A percentile compares a stretch with the other conserved stretches of the same genome.
Conservation (phyloP, 305 asterid genomes). For the Fraxinus ornus region DNA sequence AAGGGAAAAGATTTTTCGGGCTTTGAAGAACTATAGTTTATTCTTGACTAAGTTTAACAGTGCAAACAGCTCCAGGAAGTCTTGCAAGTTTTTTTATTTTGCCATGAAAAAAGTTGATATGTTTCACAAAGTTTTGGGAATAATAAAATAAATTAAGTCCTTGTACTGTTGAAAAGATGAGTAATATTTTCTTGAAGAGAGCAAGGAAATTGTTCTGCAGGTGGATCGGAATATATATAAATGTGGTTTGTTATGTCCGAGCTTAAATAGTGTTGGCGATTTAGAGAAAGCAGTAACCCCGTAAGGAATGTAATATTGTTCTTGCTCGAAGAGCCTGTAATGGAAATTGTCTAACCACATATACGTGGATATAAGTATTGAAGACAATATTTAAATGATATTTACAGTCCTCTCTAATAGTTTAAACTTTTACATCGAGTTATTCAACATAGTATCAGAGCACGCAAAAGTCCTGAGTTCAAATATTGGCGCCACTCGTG, state of each 20-base stretch:
- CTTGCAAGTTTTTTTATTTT: background rate
- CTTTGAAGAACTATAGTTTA: constrained; percentile 1
- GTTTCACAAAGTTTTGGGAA: background rate
- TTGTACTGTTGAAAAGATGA: background rate
- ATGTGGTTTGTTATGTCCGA: background rate
- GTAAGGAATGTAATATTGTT: background rate
- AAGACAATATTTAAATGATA: background rate
- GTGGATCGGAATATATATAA: background rate
- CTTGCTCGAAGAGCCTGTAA: background rate
- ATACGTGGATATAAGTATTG: background rate
- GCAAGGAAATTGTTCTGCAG: background rate
- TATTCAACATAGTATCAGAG: background rate
- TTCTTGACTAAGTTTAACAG: background rate
- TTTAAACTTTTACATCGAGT: too few species aligned
- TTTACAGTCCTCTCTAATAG: background rate
- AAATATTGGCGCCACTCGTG: background rate
- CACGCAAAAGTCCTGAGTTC: background rate
- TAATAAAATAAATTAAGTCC: background rate
- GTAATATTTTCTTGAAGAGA: background rate
- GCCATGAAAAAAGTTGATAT: background rate
- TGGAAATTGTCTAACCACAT: background rate
- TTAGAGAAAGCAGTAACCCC: background rate
- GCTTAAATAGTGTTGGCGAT: background rate
- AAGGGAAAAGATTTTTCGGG: background rate
- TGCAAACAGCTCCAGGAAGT: background rate